phyloP scores from a whole-genome alignment of 345 rosid species.

The Conringia planisiliqua region DNA sequence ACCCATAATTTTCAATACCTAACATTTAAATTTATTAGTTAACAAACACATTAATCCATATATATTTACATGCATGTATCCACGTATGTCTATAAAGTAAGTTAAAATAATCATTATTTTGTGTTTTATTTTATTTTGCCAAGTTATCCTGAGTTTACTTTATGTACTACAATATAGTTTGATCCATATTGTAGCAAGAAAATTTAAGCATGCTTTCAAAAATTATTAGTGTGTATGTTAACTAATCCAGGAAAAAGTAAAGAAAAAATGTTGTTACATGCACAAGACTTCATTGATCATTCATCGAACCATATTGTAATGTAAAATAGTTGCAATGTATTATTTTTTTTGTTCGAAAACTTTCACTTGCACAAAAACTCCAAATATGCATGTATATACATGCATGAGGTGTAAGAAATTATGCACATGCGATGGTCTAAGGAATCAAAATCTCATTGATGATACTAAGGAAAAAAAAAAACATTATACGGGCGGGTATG shows the following conservation, averaged over 20 bases:
- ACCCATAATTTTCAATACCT: background rate
- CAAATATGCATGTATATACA: background rate
- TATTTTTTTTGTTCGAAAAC: background rate
- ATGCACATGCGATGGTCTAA: constrained; percentile 27
- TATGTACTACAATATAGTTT: background rate
- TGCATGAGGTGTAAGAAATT: constrained; percentile 3
- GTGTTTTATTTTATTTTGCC: background rate
- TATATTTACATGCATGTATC: background rate
- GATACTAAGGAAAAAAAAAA: background rate
- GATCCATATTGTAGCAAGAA: background rate
- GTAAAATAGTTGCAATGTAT: background rate
- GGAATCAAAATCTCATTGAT: constrained; percentile 22
- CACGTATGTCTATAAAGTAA: background rate
- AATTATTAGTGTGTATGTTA: background rate
- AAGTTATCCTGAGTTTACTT: background rate
- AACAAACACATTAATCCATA: background rate
- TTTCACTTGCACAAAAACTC: constrained; percentile 2
- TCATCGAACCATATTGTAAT: background rate
- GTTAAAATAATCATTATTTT: background rate
- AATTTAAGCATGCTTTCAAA: background rate
- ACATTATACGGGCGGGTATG: background rate
- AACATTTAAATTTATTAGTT: background rate
- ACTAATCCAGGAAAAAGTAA: background rate
- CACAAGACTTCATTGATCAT: background rate
- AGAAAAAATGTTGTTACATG: background rate